These are phyloP conservation scores for Serendipita sp. DNA, from an alignment of 768 basidiomycete genomes.

Conservation along the genomic window DNA sequence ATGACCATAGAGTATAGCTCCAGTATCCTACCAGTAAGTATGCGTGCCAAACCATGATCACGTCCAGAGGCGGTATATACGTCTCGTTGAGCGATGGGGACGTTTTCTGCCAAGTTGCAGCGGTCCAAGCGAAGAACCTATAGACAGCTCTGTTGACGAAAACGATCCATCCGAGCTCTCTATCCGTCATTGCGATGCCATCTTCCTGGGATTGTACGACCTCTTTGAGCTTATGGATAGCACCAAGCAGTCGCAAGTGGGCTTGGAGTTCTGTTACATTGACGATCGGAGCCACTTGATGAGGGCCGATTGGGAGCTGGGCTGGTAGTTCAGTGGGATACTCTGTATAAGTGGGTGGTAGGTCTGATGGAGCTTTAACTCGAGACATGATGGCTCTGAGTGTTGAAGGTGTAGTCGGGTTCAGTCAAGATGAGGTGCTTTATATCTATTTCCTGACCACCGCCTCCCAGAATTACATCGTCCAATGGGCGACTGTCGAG, in stretches of 20 bases:
- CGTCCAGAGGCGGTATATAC: not conserved
- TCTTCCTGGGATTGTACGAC: not conserved
- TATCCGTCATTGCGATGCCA: not conserved
- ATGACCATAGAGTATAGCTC: slow-evolving; percentile 12
- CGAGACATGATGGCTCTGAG: too few relatives aligned
- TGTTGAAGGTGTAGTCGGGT: too few relatives aligned
- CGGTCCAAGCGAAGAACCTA: not conserved
- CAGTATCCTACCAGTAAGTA: slow-evolving; percentile 10
- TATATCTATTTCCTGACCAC: too few relatives aligned
- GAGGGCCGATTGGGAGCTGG: not conserved
- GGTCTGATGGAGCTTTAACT: not conserved
- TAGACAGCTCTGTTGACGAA: not conserved
- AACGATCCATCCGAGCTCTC: not conserved
- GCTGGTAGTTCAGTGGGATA: not conserved
- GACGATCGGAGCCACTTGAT: not conserved
- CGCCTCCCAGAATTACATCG: too few relatives aligned
- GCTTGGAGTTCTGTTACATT: not conserved
- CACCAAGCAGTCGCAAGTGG: not conserved
- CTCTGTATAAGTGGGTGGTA: not conserved
- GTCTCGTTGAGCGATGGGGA: not conserved
- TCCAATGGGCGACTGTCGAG: too few relatives aligned
- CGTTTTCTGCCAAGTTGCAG: not conserved
- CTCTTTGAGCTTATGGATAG: not conserved
- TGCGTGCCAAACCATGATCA: not conserved
- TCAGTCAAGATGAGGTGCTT: too few relatives aligned